phyloP scores from a whole-genome alignment of 495 filamentous ascomycete species.

The Polyplosphaeria fusca region DNA sequence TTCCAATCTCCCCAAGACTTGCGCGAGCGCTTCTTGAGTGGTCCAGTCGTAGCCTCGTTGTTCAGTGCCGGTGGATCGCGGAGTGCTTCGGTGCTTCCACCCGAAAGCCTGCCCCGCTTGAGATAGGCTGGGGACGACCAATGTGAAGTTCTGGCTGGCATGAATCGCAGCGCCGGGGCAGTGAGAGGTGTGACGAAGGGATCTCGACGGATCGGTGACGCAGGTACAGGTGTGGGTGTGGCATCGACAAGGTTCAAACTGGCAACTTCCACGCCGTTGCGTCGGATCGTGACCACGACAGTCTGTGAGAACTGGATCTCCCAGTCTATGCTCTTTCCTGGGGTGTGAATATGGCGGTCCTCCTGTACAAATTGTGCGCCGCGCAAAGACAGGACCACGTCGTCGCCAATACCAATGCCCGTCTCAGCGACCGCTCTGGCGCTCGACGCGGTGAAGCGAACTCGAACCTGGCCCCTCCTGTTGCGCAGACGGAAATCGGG shows the following conservation, averaged over 20 bases:
- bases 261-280: slow-evolving; percentile 12
- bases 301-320: slow-evolving; percentile 61
- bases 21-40: slow-evolving; percentile 63
- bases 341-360: slow-evolving; percentile 50
- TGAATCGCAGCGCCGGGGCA: slow-evolving; percentile 33
- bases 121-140: slow-evolving; percentile 78
- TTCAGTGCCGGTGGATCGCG: slow-evolving; percentile 66
- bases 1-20: slow-evolving; percentile 66
- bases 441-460: slow-evolving; percentile 68
- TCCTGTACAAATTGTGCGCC: slow-evolving; percentile 52
- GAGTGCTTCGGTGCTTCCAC: slow-evolving; percentile 56
- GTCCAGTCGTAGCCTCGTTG: slow-evolving; percentile 58
- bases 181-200: not conserved
- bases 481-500: slow-evolving; percentile 81
- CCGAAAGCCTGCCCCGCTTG: slow-evolving; percentile 60
- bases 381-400: slow-evolving; percentile 63
- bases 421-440: slow-evolving; percentile 66
- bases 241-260: slow-evolving; percentile 26
- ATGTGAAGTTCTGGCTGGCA: slow-evolving; percentile 3
- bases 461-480: slow-evolving; percentile 75
- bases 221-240: slow-evolving; percentile 12
- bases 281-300: slow-evolving; percentile 57
- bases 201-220: slow-evolving; percentile 1
- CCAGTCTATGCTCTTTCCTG: slow-evolving; percentile 70
- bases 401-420: slow-evolving; percentile 72